Percentiles rank a stretch among this genome's conserved stretches.
Evolutionary conservation across 306 rosid genomes (phyloP).

Genomic region (Castanea sativa): DNA sequence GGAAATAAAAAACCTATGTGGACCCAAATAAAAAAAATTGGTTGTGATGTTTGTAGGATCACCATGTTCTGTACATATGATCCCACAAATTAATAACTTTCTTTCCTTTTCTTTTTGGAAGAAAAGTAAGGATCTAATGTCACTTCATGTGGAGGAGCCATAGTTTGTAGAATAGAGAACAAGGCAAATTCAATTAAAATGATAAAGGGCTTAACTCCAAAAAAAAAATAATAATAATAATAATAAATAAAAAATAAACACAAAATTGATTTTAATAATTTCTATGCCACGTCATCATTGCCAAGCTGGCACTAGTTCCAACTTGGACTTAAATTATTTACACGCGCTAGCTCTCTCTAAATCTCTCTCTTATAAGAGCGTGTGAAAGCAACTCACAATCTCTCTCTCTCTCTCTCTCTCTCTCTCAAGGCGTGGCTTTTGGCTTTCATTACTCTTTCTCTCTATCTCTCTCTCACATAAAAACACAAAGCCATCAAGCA

Average conservation of each 20-base stretch:
- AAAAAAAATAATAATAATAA: too few relatives aligned
- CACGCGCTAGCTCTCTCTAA: conserved; percentile 22
- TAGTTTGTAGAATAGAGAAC: conserved; percentile 1
- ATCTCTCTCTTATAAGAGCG: conserved; percentile 51
- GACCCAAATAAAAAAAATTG: conserved; percentile 25
- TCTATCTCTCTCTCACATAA: conserved; percentile 24
- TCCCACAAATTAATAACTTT: conserved; percentile 47
- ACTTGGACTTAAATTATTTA: conserved; percentile 28
- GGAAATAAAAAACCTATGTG: conserved; percentile 11
- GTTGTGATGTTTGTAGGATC: conserved; percentile 37
- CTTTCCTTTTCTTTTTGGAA: conserved; percentile 34
- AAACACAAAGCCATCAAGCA: conserved; percentile 34
- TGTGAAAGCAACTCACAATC: conserved; percentile 34
- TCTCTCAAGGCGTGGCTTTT: conserved; percentile 64
- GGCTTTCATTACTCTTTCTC: conserved; percentile 72
- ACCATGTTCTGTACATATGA: conserved; percentile 40
- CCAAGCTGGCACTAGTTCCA: conserved; percentile 36
- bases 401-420: conserved; percentile 38
- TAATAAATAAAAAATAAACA: conserved; percentile 27
- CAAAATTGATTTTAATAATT: not conserved
- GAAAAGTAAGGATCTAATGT: conserved; percentile 74
- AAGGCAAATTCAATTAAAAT: not conserved
- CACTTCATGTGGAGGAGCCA: conserved; percentile 50
- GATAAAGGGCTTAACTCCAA: not conserved
- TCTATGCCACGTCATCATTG: conserved; percentile 36